Conservation (phyloP, 768 basidiomycete species). For the Kondoa malvinella region DNA sequence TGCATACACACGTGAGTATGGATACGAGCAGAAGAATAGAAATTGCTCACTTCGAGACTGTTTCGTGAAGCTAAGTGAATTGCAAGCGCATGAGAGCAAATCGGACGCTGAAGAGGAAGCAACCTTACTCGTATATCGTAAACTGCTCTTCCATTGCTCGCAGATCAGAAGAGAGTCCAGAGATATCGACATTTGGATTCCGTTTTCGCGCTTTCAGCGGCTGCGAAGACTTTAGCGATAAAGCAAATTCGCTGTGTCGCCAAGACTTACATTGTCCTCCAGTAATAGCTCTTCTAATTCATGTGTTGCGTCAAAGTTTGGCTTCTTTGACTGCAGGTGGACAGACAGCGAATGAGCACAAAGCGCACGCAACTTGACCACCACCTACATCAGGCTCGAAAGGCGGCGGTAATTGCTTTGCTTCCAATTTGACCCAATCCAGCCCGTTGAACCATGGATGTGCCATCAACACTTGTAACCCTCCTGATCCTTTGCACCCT, state of each 20-base stretch:
- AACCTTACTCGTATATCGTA: slow-evolving; percentile 5
- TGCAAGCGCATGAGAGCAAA: too few relatives aligned
- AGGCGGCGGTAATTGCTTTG: slow-evolving; percentile 49
- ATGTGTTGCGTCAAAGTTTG: slow-evolving; percentile 97
- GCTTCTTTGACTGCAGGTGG: slow-evolving; percentile 75
- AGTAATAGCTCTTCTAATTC: slow-evolving; percentile 88
- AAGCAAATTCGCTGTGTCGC: background rate
- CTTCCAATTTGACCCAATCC: slow-evolving; percentile 62
- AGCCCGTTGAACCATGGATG: slow-evolving; percentile 73
- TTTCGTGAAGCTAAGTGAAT: slow-evolving; percentile 12
- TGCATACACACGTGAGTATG: too few relatives aligned
- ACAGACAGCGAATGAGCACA: slow-evolving; percentile 7
- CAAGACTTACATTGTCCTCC: slow-evolving; percentile 58
- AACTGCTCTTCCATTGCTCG: slow-evolving; percentile 97
- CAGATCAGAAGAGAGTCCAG: slow-evolving; percentile 76
- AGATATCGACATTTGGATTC: slow-evolving; percentile 73
- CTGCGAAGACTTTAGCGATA: background rate
- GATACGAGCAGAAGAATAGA: background rate
- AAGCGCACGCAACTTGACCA: slow-evolving; percentile 6
- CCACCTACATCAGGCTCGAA: slow-evolving; percentile 80
- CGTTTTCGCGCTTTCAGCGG: slow-evolving; percentile 86
- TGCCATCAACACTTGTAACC: slow-evolving; percentile 54
- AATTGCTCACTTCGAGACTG: slow-evolving; percentile 9
- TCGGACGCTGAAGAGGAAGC: too few relatives aligned
- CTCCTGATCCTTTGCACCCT: slow-evolving; percentile 58